Evolutionary conservation across 768 basidiomycete species (phyloP).

Genomic region (Suillus cothurnatus): DNA sequence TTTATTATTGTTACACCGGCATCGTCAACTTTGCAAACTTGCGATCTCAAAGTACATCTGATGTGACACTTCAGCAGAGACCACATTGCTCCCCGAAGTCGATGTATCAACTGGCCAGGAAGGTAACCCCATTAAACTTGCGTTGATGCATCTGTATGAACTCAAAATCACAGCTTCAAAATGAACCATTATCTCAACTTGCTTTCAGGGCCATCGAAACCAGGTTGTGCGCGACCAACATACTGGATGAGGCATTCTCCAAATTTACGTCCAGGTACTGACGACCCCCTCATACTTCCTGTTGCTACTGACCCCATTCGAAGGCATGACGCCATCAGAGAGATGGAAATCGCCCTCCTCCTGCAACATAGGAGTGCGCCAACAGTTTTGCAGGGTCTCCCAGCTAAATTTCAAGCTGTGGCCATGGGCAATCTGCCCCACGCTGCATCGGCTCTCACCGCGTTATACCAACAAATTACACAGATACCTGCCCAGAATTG

Average conservation of each 20-base stretch:
- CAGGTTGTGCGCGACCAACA: conserved; percentile 5
- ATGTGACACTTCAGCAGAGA: not conserved
- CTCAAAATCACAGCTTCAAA: conserved; percentile 3
- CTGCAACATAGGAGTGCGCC: conserved; percentile 5
- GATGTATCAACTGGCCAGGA: conserved; percentile 25
- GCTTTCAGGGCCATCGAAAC: conserved; percentile 7
- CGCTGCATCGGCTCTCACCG: conserved; percentile 1
- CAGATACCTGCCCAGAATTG: not conserved
- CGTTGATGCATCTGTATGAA: not conserved
- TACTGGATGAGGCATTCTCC: conserved; percentile 14
- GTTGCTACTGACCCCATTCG: not conserved
- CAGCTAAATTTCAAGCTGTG: conserved; percentile 2
- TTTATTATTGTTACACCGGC: conserved; percentile 14
- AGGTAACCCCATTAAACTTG: conserved; percentile 11
- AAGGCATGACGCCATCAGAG: conserved; percentile 5
- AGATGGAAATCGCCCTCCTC: conserved; percentile 12
- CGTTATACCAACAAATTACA: not conserved
- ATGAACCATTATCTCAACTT: conserved; percentile 6
- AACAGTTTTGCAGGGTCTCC: conserved; percentile 1
- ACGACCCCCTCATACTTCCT: not conserved
- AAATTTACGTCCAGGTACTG: conserved; percentile 13
- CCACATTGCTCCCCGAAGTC: conserved; percentile 27
- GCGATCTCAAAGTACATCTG: not conserved
- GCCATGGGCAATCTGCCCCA: conserved; percentile 8
- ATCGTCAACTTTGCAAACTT: conserved; percentile 7